Evolutionary conservation across 106 monocot species (phyloP).

Genomic region (Gastrodia elata): DNA sequence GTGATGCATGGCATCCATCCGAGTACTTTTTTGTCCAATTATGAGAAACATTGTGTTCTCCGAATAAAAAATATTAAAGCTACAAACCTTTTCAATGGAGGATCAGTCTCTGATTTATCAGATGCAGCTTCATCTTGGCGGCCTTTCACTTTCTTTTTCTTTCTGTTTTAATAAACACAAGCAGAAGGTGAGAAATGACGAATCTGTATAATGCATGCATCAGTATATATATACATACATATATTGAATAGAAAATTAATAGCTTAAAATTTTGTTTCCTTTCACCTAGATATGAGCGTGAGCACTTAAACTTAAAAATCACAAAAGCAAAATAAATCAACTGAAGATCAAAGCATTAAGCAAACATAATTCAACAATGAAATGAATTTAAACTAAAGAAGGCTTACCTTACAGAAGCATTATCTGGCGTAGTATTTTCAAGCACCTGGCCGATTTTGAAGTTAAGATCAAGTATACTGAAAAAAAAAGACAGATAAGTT

Average conservation of each 20-base stretch:
- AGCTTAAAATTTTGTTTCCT: not conserved
- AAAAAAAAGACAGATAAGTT: not conserved
- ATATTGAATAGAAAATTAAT: not conserved
- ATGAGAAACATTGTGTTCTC: no score
- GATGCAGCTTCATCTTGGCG: not conserved
- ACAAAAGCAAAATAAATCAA: not conserved
- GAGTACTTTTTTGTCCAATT: no score
- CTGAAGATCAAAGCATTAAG: not conserved
- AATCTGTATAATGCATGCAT: not conserved
- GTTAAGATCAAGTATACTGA: not conserved
- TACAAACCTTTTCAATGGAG: not conserved
- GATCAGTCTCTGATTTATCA: not conserved
- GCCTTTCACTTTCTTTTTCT: not conserved
- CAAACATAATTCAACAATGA: not conserved
- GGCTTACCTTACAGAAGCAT: constrained; percentile 11
- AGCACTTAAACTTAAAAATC: not conserved
- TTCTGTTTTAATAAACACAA: not conserved
- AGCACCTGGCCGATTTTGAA: not conserved
- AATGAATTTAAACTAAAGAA: not conserved
- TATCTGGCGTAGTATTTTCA: constrained; percentile 2
- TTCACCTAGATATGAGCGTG: not conserved
- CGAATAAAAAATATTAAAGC: not conserved
- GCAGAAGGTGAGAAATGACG: not conserved
- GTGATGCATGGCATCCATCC: no score
- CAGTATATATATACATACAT: no score